Percentiles rank a stretch among this genome's conserved stretches.
Conservation (phyloP, 2,329 filamentous ascomycete species). For the Chaetomium globosum region DNA sequence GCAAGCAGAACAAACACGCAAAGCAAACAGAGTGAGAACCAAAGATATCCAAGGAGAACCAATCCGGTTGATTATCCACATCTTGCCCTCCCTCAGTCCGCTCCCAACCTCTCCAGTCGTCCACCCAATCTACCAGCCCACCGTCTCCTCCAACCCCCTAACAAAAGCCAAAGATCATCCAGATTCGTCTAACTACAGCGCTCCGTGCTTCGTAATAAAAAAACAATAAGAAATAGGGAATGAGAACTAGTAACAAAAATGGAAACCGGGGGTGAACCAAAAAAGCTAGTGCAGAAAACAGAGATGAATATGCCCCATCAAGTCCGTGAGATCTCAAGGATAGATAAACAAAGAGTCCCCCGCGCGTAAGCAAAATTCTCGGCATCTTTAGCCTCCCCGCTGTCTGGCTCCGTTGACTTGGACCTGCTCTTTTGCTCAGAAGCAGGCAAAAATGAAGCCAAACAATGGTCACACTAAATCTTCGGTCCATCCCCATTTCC, state of each 20-base stretch:
- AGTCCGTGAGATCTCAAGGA: conserved; percentile 12
- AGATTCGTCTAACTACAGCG: conserved; percentile 2
- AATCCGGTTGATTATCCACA: conserved; percentile 33
- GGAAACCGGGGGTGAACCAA: neutral
- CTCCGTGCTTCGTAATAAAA: neutral
- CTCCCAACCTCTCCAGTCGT: neutral
- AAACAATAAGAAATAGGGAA: neutral
- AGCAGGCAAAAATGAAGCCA: neutral
- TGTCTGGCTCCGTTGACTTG: neutral
- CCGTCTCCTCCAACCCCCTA: neutral
- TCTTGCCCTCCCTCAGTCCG: conserved; percentile 1
- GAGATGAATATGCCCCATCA: conserved; percentile 18
- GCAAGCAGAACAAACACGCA: neutral
- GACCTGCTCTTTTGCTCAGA: neutral
- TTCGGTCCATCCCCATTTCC: conserved; percentile 10
- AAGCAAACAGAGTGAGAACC: neutral
- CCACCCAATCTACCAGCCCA: neutral
- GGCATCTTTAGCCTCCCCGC: conserved; percentile 9
- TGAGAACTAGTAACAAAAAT: neutral
- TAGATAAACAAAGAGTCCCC: conserved; percentile 9
- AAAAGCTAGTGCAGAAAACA: conserved; percentile 13
- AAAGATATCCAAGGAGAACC: conserved; percentile 25
- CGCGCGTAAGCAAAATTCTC: conserved; percentile 1
- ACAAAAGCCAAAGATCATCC: neutral
- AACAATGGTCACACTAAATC: conserved; percentile 4